Percentiles rank a stretch among this genome's conserved stretches.
phyloP scores from a whole-genome alignment of 2,329 filamentous ascomycete genomes.

The Paecilomyces sp. region DNA sequence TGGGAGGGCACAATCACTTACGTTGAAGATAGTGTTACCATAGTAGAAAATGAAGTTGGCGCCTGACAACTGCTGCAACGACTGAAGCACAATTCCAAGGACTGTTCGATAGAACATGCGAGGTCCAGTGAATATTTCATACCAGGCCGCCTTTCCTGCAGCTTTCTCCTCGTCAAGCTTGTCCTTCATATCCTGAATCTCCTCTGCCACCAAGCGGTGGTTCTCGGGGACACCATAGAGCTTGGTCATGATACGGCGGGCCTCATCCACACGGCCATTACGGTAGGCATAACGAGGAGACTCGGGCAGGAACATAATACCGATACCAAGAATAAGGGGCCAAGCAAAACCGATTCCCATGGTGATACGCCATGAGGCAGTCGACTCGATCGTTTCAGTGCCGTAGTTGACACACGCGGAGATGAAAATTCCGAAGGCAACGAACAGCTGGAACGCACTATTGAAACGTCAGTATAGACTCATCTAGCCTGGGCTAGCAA shows the following conservation, averaged over 20 bases:
- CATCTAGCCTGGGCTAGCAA: background rate
- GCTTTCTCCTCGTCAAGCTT: constrained; percentile 52
- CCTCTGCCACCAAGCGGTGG: constrained; percentile 48
- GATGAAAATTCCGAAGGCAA: constrained; percentile 43
- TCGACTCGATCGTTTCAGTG: constrained; percentile 35
- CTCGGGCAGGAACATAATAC: constrained; percentile 51
- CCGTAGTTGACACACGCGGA: constrained; percentile 44
- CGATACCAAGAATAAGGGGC: constrained; percentile 47
- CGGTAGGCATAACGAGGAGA: constrained; percentile 54
- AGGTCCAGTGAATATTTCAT: constrained; percentile 41
- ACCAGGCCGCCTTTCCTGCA: constrained; percentile 32
- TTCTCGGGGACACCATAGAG: constrained; percentile 51
- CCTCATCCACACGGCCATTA: constrained; percentile 44
- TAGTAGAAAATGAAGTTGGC: constrained; percentile 48
- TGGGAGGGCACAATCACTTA: background rate
- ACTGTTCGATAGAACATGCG: constrained; percentile 41
- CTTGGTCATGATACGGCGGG: constrained; percentile 46
- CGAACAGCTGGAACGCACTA: constrained; percentile 43
- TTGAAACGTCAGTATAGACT: background rate
- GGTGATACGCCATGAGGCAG: constrained; percentile 41
- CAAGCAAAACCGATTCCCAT: constrained; percentile 55
- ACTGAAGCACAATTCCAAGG: constrained; percentile 40
- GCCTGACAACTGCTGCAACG: constrained; percentile 42
- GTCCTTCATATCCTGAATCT: constrained; percentile 52
- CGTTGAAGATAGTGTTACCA: constrained; percentile 53